Percentiles rank a stretch among this genome's conserved stretches.
Evolutionary conservation across 208 protist genomes (phyloP).

Genomic region (Zelonia costaricensis): DNA sequence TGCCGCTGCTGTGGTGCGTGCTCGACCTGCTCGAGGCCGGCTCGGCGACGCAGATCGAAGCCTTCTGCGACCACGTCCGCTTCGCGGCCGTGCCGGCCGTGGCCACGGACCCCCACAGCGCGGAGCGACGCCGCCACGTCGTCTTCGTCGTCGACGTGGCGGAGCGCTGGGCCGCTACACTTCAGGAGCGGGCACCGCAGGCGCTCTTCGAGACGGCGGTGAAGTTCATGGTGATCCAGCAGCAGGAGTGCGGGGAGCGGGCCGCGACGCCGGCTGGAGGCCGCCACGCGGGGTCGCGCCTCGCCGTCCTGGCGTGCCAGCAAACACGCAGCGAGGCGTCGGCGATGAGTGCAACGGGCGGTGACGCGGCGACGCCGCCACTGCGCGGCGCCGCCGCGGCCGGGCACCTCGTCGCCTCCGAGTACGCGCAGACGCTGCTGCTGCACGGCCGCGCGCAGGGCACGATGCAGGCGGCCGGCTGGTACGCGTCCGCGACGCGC

Average conservation of each 20-base stretch:
- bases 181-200: slow-evolving; percentile 36
- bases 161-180: slow-evolving; percentile 43
- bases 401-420: slow-evolving; percentile 23
- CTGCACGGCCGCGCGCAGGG: slow-evolving; percentile 63
- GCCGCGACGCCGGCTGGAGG: slow-evolving; percentile 16
- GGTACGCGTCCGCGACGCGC: slow-evolving; percentile 25
- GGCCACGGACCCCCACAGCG: slow-evolving; percentile 44
- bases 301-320: slow-evolving; percentile 45
- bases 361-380: not conserved
- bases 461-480: slow-evolving; percentile 47
- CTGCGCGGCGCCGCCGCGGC: slow-evolving; percentile 15
- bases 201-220: slow-evolving; percentile 61
- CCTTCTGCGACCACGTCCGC: slow-evolving; percentile 55
- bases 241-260: slow-evolving; percentile 33
- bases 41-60: slow-evolving; percentile 47
- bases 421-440: slow-evolving; percentile 63
- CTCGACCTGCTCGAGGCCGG: slow-evolving; percentile 66
- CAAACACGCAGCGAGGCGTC: not conserved
- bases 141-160: slow-evolving; percentile 45
- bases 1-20: slow-evolving; percentile 78
- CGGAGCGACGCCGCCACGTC: slow-evolving; percentile 54
- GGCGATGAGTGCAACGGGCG: not conserved
- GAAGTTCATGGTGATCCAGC: slow-evolving; percentile 62
- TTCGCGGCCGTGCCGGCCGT: slow-evolving; percentile 54
- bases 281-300: slow-evolving; percentile 29